These are phyloP conservation scores for Lachancea sp. DNA, from an alignment of 805 yeast genomes.

Conservation along the genomic window DNA sequence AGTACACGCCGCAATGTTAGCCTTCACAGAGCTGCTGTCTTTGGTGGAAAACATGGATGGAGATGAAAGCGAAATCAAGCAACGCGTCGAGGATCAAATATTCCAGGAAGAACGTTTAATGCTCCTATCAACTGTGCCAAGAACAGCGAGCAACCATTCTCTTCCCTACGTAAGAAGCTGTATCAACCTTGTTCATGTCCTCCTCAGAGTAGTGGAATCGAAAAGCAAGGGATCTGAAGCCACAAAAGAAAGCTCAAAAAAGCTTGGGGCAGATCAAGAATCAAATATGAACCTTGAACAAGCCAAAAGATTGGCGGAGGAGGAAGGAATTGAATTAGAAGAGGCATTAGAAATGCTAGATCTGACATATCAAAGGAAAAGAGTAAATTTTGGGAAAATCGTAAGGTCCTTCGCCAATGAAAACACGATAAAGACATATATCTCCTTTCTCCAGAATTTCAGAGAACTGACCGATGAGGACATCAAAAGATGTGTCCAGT, in stretches of 20 bases:
- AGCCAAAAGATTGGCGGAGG: conserved; percentile 35
- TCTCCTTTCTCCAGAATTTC: conserved; percentile 53
- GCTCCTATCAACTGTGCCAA: conserved; percentile 52
- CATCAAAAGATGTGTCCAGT: conserved; percentile 58
- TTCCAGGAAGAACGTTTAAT: conserved; percentile 59
- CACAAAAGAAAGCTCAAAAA: conserved; percentile 15
- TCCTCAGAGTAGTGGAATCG: conserved; percentile 58
- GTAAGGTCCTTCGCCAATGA: conserved; percentile 35
- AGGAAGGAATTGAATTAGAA: conserved; percentile 27
- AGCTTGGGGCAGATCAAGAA: conserved; percentile 10
- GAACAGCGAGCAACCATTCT: conserved; percentile 56
- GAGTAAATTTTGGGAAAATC: conserved; percentile 22
- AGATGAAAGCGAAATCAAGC: conserved; percentile 39
- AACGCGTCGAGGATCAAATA: conserved; percentile 56
- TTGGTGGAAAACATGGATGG: conserved; percentile 38
- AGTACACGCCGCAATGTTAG: conserved; percentile 62
- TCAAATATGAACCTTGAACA: conserved; percentile 5
- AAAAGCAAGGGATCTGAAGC: not conserved
- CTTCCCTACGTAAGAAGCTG: conserved; percentile 53
- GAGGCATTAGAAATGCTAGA: conserved; percentile 28
- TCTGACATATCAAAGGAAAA: conserved; percentile 12
- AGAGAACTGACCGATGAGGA: conserved; percentile 55
- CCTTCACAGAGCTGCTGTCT: conserved; percentile 57
- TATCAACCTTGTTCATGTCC: conserved; percentile 57
- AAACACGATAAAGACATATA: conserved; percentile 57